Evolutionary conservation across 768 basidiomycete genomes (phyloP), one percentile per base, ranked within the genome.

Genomic region (Macrolepiota fuliginosa): DNA sequence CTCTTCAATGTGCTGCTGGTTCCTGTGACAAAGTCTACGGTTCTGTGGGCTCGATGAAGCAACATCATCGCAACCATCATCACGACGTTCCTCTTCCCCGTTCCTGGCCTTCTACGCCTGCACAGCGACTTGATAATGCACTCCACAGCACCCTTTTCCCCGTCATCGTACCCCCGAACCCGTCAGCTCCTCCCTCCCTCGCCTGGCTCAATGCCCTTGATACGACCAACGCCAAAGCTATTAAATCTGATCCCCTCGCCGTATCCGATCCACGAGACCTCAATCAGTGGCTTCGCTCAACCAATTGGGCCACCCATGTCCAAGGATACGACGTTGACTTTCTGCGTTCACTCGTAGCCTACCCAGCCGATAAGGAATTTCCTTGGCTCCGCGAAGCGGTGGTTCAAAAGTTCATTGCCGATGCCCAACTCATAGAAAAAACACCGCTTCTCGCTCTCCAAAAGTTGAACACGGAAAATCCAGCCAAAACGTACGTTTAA

Each of bases 381-480:
- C 53, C 53, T 15, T 3, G 22, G 32, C 65, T 66, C 3, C 25
- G 36, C 3, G 15, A 57, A 12, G 56, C 56, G 1, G 47, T 66
- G 3, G 22, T 49, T 12, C 25, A n/a, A 2, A 15, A 59, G 17
- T 62, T 66, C 39, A 2, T 36, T 3, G 4, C 27, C 1, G 66
- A 65, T 1, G 56, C 49, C 2, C 25, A 17, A 0, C 22, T 62
- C 22, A 55, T 70, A 1, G 59, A 65, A 10, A 4, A 51, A 17
- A 66, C 64, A 1, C 47, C 64, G 1, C 51, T 61, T 9, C 64
- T 70, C 0, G 57, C 65, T 1, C 61, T 70, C 0, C 63, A 66
- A 24, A 58, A 29, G 17, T 35, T 70, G 5, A 65, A 66, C 59
- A 56, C 60, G 0, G 45, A 59, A 1, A 52, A 64, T 29, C 61